Conservation (phyloP, 192 early-diverging fungal genomes). For the Mortierella hygrophila region DNA sequence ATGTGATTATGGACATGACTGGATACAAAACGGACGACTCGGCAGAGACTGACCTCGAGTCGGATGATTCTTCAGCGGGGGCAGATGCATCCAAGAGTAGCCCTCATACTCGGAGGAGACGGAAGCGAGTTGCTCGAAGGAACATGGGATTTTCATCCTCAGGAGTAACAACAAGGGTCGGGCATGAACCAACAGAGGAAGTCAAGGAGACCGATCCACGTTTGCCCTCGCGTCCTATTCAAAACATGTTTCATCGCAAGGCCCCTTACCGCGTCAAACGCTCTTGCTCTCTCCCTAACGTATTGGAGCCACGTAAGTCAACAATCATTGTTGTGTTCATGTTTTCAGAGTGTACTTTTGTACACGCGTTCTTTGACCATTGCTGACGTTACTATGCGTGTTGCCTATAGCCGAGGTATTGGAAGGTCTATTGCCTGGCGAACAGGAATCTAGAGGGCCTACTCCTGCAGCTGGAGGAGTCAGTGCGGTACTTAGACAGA, state of each 20-base stretch:
- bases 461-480: not conserved
- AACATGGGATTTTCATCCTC: not conserved
- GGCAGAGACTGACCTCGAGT: constrained; percentile 33
- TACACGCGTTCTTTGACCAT: not conserved
- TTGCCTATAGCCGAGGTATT: not conserved
- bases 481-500: not conserved
- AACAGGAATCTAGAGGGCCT: not conserved
- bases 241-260: not conserved
- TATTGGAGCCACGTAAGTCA: constrained; percentile 16
- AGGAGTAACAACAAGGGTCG: not conserved
- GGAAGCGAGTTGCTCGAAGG: not conserved
- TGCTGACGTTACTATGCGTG: not conserved
- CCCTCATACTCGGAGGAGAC: not conserved
- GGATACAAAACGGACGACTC: constrained; percentile 55
- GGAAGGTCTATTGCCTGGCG: not conserved
- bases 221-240: constrained; percentile 13
- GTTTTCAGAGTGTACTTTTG: not conserved
- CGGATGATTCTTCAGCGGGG: constrained; percentile 1
- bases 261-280: not conserved
- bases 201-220: constrained; percentile 6
- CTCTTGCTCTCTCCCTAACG: constrained; percentile 23
- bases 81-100: not conserved
- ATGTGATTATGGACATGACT: constrained; percentile 53
- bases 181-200: not conserved
- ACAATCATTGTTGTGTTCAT: not conserved